Base-by-base conservation (phyloP, 805 yeast species). In the Maudiozyma serrabonitensis region DNA sequence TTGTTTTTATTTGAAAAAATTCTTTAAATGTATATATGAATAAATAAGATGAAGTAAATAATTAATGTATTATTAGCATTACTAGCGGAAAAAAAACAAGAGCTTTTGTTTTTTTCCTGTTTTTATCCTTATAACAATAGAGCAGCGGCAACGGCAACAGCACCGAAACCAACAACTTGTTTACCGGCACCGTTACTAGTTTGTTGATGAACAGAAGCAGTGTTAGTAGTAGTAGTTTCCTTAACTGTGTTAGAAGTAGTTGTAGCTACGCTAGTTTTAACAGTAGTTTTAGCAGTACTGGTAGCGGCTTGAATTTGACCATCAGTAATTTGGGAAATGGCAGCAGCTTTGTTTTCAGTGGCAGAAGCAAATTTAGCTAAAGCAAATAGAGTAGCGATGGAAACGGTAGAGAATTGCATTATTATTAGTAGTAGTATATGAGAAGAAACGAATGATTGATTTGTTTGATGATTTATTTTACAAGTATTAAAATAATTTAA, bases 161-260 rank as follows among this genome's bases (percentile, higher is more conserved):
- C 60, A 53, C 58, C 58, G 46, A 53, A 45, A 49, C 60, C 60
- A 26, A 41, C 52, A 42, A 46, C 50, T 42, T 55, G 54, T 44
- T 46, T 55, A 28, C 49, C 54, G 41, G 60, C 60, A 52, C 52
- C 58, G 41, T 58, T 58, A 37, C 51, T 53, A 25, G 62, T 50
- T 47, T 55, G 55, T 40, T 40, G 42, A 18, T 34, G 13, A 32
- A 50, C 48, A 31, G 51, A 32, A 11, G 31, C 35, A 13, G 50
- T 42, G 21, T 35, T 23, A 28, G 21, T 23, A 13, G 31, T 11
- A 13, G 31, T 11, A 7, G 40, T 23, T 21, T 37, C 37, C 25
- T 18, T 31, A 26, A 21, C 21, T 18, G 50, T 38, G 16, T 26
- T 16, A 15, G 49, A 34, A 18, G 49, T 41, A 19, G 46, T 35